Evolutionary conservation across 2,329 filamentous ascomycete species (phyloP).

Genomic region (Penicillium sclerotiorum): DNA sequence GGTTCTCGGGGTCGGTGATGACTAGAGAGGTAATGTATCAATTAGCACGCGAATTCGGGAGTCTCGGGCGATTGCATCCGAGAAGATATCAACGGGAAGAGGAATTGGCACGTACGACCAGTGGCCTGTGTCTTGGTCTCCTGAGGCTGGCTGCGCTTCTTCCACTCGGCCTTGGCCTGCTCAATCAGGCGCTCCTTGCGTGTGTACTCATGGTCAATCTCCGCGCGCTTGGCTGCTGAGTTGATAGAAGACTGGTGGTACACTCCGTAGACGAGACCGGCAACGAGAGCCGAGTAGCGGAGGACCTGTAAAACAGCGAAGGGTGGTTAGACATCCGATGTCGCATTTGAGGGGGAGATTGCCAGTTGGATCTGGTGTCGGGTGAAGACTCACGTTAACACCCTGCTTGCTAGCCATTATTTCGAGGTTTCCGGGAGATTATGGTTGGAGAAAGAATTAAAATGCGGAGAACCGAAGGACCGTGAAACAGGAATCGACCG

Average conservation of each 20-base stretch:
- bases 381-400: constrained; percentile 61
- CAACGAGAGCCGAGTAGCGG: constrained; percentile 90
- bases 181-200: constrained; percentile 90
- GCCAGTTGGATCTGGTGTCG: constrained; percentile 14
- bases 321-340: constrained; percentile 22
- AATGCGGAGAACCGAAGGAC: constrained; percentile 33
- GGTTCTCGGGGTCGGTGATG: constrained; percentile 75
- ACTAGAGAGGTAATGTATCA: constrained; percentile 52
- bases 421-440: constrained; percentile 49
- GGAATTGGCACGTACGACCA: constrained; percentile 35
- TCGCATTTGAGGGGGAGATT: constrained; percentile 18
- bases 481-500: constrained; percentile 36
- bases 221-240: constrained; percentile 68
- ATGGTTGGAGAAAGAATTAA: constrained; percentile 31
- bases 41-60: constrained; percentile 11
- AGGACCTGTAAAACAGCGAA: constrained; percentile 68
- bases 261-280: constrained; percentile 94
- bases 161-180: constrained; percentile 88
- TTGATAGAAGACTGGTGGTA: constrained; percentile 85
- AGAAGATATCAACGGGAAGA: background rate
- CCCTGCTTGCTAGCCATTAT: constrained; percentile 66
- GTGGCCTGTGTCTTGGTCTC: constrained; percentile 40
- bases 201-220: constrained; percentile 79
- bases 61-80: constrained; percentile 1
- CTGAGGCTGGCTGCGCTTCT: constrained; percentile 69